phyloP scores from a whole-genome alignment of 805 yeast species.

The Saccharomyces paradoxus region DNA sequence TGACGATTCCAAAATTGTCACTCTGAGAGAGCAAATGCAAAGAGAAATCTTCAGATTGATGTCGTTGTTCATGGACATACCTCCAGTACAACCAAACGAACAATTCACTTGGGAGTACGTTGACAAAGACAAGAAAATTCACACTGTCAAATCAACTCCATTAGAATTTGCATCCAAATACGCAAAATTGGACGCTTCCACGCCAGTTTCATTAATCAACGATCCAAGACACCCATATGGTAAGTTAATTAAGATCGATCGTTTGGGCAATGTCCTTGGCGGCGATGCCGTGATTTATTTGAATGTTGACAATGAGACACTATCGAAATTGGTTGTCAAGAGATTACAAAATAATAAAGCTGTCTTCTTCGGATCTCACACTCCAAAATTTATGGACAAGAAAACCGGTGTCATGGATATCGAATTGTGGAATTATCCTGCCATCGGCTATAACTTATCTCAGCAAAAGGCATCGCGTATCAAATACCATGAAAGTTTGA shows the following conservation, averaged over 20 bases:
- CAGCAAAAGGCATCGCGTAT: conserved; percentile 62
- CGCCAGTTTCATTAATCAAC: conserved; percentile 59
- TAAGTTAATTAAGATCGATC: conserved; percentile 58
- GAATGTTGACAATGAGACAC: conserved; percentile 51
- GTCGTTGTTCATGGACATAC: conserved; percentile 64
- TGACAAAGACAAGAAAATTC: conserved; percentile 57
- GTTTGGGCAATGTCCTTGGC: conserved; percentile 64
- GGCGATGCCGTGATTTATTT: conserved; percentile 66
- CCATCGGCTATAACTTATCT: conserved; percentile 45
- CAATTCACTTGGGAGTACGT: conserved; percentile 65
- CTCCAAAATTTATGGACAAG: conserved; percentile 66
- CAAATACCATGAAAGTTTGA: conserved; percentile 57
- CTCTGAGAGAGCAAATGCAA: conserved; percentile 42
- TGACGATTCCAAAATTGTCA: conserved; percentile 34
- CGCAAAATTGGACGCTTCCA: conserved; percentile 43
- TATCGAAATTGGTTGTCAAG: conserved; percentile 55
- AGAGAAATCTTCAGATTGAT: conserved; percentile 57
- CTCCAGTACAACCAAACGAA: conserved; percentile 63
- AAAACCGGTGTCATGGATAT: conserved; percentile 65
- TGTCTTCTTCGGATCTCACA: conserved; percentile 82
- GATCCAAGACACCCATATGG: conserved; percentile 74
- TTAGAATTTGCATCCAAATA: conserved; percentile 50
- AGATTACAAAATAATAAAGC: conserved; percentile 68
- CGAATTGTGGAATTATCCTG: conserved; percentile 57
- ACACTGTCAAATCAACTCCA: conserved; percentile 51